Base-by-base conservation (phyloP, 257 asterid species). In the Penstemon newberryi region DNA sequence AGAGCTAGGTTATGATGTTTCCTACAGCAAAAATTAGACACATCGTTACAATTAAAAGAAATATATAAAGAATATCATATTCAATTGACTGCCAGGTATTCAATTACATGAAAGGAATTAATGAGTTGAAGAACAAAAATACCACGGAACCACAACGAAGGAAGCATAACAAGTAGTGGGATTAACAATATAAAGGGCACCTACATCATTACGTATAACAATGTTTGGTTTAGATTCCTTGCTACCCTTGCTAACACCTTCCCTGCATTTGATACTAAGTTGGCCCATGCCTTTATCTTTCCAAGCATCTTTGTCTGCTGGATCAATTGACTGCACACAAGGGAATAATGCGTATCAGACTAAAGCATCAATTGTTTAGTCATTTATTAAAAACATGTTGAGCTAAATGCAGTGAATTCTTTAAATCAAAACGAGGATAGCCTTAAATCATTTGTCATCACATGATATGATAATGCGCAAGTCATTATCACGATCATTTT, bases 211-310 rank as follows among this genome's bases (percentile, higher is more conserved):
- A 65, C 96, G 96, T 46, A 94, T 81, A 67, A 94, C 60, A 76
- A 94, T 81, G 72, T 90, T 82, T 42, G 99, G 99, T 73, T 87
- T 94, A 49, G 99, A 91, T 77, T 94, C 97, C 66, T 77, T 87
- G 75, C 90, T 81, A 66, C 96, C 96, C 90, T 91, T 91, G 73
- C 74, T 74, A 19, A 79, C 40, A 49, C 96, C 99, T 81, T 94
- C 96, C 70, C 81, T 87, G 87, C 99, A 94, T 83, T 83, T 94
- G 78, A 94, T 87, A 67, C 77, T 81, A 70, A 94, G 96, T 66
- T 86, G 90, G 58, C 99, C 97, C 54, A 80, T 77, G 73, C 99
- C 99, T 80, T 78, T 94, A 75, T 94, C 96, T 79, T 87, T 94
- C 99, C 99, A 94, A 40, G 81, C 79, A 78, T 79, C 88, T 75